These are phyloP conservation scores for Oryza officinalis DNA, from an alignment of 176 grass and related monocot genomes.

Conservation along the genomic window DNA sequence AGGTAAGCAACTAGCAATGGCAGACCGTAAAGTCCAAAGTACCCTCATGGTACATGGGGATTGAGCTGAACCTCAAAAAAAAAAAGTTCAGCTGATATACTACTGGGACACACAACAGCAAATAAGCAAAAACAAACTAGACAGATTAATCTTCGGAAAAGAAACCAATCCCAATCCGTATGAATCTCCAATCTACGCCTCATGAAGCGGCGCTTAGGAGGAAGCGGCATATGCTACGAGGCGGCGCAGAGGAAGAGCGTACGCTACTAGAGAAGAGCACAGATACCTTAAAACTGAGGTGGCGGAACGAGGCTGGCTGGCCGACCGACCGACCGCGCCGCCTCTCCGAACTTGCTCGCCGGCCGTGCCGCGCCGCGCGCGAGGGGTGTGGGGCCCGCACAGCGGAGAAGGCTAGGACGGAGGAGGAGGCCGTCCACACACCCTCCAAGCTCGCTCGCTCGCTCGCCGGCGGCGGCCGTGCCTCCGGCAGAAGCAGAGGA, in stretches of 20 bases:
- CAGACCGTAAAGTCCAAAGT: not conserved
- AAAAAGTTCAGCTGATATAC: not conserved
- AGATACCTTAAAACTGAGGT: not conserved
- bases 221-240: not conserved
- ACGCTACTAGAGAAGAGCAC: not conserved
- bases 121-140: not conserved
- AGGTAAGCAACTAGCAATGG: not conserved
- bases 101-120: not conserved
- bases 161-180: not conserved
- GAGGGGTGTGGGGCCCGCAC: too few species aligned
- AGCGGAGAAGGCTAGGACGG: not conserved
- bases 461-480: not conserved
- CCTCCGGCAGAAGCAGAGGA: not conserved
- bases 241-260: too few species aligned
- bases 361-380: too few species aligned
- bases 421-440: not conserved
- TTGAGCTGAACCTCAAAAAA: not conserved
- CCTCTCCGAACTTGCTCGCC: not conserved
- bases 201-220: not conserved
- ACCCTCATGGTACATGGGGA: not conserved
- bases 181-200: not conserved
- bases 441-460: not conserved
- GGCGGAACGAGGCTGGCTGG: not conserved
- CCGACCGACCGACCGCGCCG: not conserved
- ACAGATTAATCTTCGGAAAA: not conserved